Conservation (phyloP, 2,329 filamentous ascomycete species). For the Aspergillus ochraceoroseus region DNA sequence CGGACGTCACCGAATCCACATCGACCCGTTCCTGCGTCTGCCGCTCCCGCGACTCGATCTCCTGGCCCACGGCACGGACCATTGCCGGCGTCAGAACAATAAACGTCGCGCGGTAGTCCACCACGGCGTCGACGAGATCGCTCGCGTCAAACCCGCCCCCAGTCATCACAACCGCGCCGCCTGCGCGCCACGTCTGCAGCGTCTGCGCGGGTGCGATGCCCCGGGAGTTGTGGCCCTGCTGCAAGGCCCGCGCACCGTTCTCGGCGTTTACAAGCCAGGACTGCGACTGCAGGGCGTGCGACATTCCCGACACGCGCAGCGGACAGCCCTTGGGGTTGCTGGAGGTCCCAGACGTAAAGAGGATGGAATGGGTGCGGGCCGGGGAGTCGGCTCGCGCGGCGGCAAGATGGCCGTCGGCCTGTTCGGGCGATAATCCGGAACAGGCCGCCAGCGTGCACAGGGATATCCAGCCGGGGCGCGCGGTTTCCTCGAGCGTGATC, state of each 20-base stretch:
- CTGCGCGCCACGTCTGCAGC: conserved; percentile 4
- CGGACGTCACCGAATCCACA: not conserved
- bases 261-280: conserved; percentile 1
- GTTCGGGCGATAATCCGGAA: not conserved
- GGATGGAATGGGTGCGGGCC: conserved; percentile 1
- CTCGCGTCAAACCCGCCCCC: not conserved
- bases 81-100: conserved; percentile 5
- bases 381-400: not conserved
- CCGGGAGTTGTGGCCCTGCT: not conserved
- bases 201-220: conserved; percentile 4
- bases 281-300: conserved; percentile 1
- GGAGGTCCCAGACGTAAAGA: conserved; percentile 5
- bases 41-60: not conserved
- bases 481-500: not conserved
- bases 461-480: too few relatives aligned
- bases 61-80: not conserved
- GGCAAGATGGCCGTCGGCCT: not conserved
- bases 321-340: conserved; percentile 2
- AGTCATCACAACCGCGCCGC: conserved; percentile 4
- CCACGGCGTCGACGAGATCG: not conserved
- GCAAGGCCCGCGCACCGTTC: not conserved
- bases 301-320: not conserved
- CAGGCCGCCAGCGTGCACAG: too few relatives aligned
- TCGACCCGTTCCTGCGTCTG: too few relatives aligned
- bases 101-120: not conserved